Evolutionary conservation across 2,329 filamentous ascomycete species (phyloP).

Genomic region (Fusarium avenaceum): DNA sequence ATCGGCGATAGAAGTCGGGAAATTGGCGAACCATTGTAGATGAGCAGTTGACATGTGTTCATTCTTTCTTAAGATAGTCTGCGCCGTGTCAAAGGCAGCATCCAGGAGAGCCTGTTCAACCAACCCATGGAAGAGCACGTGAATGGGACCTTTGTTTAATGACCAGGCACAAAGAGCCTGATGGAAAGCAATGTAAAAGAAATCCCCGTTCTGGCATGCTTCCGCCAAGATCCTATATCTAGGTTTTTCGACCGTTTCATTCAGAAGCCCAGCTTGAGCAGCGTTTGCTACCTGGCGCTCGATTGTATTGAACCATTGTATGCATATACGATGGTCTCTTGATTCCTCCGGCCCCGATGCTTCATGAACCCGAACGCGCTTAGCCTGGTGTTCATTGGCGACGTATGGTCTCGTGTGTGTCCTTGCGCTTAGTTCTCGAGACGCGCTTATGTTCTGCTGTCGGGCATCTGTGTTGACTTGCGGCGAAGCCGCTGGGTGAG

Average conservation of each 20-base stretch:
- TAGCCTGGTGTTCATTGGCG: conserved; percentile 20
- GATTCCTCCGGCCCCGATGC: background rate
- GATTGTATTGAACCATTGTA: conserved; percentile 32
- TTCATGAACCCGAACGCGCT: conserved; percentile 31
- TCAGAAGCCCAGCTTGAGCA: conserved; percentile 31
- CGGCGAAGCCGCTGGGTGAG: conserved; percentile 12
- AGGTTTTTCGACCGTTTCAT: conserved; percentile 57
- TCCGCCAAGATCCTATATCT: conserved; percentile 68
- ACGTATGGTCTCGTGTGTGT: conserved; percentile 1
- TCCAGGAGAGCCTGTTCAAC: conserved; percentile 33
- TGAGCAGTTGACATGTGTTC: conserved; percentile 40
- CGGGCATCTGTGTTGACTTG: background rate
- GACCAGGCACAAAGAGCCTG: conserved; percentile 74
- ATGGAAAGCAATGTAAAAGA: conserved; percentile 75
- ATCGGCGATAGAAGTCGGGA: conserved; percentile 40
- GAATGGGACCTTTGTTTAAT: conserved; percentile 53
- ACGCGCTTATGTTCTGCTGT: background rate
- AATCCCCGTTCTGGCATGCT: conserved; percentile 69
- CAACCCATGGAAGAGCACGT: conserved; percentile 42
- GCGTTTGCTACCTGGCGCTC: conserved; percentile 42
- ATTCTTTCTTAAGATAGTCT: conserved; percentile 44
- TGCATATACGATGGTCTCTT: conserved; percentile 3
- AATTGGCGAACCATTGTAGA: conserved; percentile 50
- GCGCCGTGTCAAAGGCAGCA: conserved; percentile 41
- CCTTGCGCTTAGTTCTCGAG: conserved; percentile 3